Conservation (phyloP, 192 early-diverging fungal genomes). For the Coemansia sp. region DNA sequence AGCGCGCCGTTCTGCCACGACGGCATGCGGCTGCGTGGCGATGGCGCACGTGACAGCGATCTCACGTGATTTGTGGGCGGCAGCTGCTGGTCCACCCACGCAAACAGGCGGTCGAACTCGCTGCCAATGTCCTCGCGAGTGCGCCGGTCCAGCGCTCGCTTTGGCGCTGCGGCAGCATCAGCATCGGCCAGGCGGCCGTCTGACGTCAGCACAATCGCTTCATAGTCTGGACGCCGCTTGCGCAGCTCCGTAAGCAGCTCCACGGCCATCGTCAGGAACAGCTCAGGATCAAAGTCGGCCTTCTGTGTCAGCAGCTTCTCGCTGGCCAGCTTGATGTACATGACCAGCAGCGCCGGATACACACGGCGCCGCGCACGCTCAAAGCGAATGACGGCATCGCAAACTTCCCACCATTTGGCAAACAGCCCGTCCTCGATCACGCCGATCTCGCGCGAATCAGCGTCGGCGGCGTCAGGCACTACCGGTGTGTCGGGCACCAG, state of each 20-base stretch:
- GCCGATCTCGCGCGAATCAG: conserved; percentile 41
- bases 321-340: conserved; percentile 46
- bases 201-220: conserved; percentile 39
- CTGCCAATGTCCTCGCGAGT: conserved; percentile 56
- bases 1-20: conserved; percentile 32
- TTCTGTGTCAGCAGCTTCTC: conserved; percentile 50
- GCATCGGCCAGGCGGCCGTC: conserved; percentile 30
- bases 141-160: conserved; percentile 30
- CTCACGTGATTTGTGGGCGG: conserved; percentile 35
- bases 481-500: conserved; percentile 19
- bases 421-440: conserved; percentile 46
- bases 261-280: conserved; percentile 44
- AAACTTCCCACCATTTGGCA: conserved; percentile 52
- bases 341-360: conserved; percentile 32
- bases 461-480: conserved; percentile 11
- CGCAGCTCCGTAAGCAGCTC: conserved; percentile 56
- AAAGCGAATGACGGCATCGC: conserved; percentile 38
- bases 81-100: conserved; percentile 54
- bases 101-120: conserved; percentile 56
- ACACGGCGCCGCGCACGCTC: conserved; percentile 39
- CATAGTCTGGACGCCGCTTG: conserved; percentile 55
- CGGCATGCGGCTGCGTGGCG: conserved; percentile 41
- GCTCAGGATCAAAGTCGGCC: conserved; percentile 50
- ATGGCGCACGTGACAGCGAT: conserved; percentile 32
- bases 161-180: conserved; percentile 1